Evolutionary conservation across 495 filamentous ascomycete genomes (phyloP), one percentile per base, ranked within the genome.

Genomic region (Penicillium cosmopolitanum): DNA sequence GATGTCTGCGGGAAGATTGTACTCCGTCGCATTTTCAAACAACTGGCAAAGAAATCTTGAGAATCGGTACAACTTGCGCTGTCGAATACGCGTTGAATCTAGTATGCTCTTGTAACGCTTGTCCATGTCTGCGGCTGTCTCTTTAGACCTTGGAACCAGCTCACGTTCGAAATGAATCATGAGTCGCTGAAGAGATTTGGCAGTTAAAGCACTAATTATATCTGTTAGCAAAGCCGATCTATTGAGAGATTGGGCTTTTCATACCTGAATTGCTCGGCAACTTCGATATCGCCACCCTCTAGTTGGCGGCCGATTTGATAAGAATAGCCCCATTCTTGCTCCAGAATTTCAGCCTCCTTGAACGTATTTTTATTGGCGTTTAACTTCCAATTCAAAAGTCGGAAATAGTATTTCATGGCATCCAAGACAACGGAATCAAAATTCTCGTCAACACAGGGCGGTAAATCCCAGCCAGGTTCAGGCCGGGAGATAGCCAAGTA

Each of bases 321-420:
- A 1, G 89, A 93, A 61, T 97, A 98, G 25, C 89, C 89, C 94
- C 95, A 98, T 72, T 98, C 95, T 64, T 97, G 93, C 68, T 97
- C 94, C 33, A 98, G 77, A 60, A 98, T 91, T 74, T 98, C 95
- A 12, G 95, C 95, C 67, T 98, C 95, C 69, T 98, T 98, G 82
- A 98, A 98, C 0, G 95, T 97, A 73, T 98, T 98, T 70, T 96
- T 97, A 76, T 97, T 98, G 46, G 92, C 91, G 68, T 92, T 92
- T 47, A 98, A 79, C 69, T 97, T 97, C 90, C 93, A 97, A 65
- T 96, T 96, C 52, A 98, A 79, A 77, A 98, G 89, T 64, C 92
- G 90, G 80, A 98, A 98, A 70, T 98, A 98, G 70, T 96, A 98
- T 68, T 93, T 96, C 62, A 98, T 81, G 1, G 94, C 94, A 69